Conservation (phyloP, 2,329 filamentous ascomycete genomes). For the Stachybotrys chlorohalonatus region DNA sequence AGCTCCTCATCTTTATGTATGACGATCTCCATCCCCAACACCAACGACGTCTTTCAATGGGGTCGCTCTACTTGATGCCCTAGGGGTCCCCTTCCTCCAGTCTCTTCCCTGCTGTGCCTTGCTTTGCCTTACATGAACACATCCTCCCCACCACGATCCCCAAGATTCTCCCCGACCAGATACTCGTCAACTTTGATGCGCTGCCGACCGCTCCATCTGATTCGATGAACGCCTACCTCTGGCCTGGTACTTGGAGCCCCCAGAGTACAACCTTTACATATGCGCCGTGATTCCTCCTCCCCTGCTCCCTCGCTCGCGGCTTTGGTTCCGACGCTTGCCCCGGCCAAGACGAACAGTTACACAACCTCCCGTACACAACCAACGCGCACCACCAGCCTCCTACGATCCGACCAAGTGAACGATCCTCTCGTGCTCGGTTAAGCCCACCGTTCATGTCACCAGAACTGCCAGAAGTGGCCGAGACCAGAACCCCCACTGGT, state of each 20-base stretch:
- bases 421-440: background rate
- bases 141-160: background rate
- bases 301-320: background rate
- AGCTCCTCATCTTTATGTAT: slow-evolving; percentile 11
- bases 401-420: background rate
- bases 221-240: slow-evolving; percentile 4
- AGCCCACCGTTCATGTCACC: slow-evolving; percentile 5
- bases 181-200: background rate
- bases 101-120: background rate
- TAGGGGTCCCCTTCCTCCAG: background rate
- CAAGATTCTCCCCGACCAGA: background rate
- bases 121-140: background rate
- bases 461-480: slow-evolving; percentile 3
- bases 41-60: background rate
- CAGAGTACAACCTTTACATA: background rate
- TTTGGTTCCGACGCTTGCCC: slow-evolving; percentile 2
- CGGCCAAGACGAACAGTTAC: background rate
- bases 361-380: background rate
- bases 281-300: background rate
- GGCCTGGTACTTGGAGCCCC: slow-evolving; percentile 1
- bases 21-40: slow-evolving; percentile 10
- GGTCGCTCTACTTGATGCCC: background rate
- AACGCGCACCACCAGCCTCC: background rate
- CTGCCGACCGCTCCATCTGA: background rate
- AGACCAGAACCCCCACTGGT: slow-evolving; percentile 4